phyloP scores from a whole-genome alignment of 2,329 filamentous ascomycete genomes.

The Botrytis galanthina region DNA sequence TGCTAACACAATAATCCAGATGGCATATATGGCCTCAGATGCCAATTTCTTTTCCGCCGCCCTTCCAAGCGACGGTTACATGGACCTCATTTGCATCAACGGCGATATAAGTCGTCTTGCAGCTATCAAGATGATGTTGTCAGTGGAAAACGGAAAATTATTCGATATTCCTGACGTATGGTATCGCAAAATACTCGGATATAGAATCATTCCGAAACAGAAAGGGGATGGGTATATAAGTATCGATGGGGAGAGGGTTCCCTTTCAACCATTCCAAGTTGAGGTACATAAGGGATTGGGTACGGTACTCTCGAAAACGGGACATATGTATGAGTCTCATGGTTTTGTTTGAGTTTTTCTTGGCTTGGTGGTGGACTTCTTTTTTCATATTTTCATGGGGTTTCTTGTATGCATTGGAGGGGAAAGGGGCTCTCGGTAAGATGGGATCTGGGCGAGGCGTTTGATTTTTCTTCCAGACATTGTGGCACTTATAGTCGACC shows the following conservation, averaged over 20 bases:
- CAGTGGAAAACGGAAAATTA: slow-evolving; percentile 70
- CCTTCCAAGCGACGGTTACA: slow-evolving; percentile 76
- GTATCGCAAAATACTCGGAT: slow-evolving; percentile 84
- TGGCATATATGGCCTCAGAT: slow-evolving; percentile 87
- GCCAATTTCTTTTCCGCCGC: slow-evolving; percentile 85
- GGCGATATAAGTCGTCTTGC: slow-evolving; percentile 68
- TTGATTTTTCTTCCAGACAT: background rate
- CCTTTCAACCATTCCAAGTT: slow-evolving; percentile 86
- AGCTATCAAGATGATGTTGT: slow-evolving; percentile 66
- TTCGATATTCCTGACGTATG: slow-evolving; percentile 76
- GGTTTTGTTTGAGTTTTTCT: slow-evolving; percentile 39
- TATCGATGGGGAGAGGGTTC: slow-evolving; percentile 85
- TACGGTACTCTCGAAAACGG: slow-evolving; percentile 76
- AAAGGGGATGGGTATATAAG: slow-evolving; percentile 80
- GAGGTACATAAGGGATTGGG: slow-evolving; percentile 83
- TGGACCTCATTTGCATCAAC: slow-evolving; percentile 80
- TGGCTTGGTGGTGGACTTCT: background rate
- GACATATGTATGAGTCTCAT: slow-evolving; percentile 65
- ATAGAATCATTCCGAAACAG: slow-evolving; percentile 75
- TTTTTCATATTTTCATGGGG: background rate
- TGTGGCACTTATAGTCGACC: background rate
- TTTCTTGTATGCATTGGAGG: slow-evolving; percentile 19
- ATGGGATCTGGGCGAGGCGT: slow-evolving; percentile 19
- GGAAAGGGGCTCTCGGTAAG: slow-evolving; percentile 23
- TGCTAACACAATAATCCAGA: slow-evolving; percentile 45